A percentile compares a stretch with the other conserved stretches of the same genome.
Conservation (phyloP, 106 monocot species). For the Posidonia australis region DNA sequence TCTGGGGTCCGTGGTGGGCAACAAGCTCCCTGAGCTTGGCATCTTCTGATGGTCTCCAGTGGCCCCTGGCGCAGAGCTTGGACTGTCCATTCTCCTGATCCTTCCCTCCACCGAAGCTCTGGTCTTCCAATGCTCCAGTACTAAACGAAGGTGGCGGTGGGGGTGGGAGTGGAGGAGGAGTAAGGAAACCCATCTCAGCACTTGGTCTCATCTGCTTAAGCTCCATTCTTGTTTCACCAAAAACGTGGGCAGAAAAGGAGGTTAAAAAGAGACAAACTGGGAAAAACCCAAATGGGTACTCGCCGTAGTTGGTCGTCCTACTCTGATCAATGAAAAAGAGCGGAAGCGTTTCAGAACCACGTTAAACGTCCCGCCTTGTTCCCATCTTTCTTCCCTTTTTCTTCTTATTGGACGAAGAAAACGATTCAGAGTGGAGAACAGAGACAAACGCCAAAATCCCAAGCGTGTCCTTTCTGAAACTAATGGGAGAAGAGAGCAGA, state of each 20-base stretch:
- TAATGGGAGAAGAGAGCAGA: not conserved
- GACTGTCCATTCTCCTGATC: conserved; percentile 4
- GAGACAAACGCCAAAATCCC: not conserved
- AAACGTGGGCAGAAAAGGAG: not conserved
- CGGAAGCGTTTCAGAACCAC: not conserved
- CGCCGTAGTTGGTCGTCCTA: not conserved
- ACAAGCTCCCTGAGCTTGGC: conserved; percentile 24
- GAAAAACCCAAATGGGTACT: not conserved
- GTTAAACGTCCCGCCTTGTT: not conserved
- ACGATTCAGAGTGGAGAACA: not conserved
- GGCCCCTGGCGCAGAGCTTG: conserved; percentile 21
- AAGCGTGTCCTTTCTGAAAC: not conserved
- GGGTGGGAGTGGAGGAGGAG: conserved; percentile 1
- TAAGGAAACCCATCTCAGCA: not conserved
- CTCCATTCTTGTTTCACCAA: not conserved
- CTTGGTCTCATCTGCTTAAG: not conserved
- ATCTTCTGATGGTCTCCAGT: conserved; percentile 24
- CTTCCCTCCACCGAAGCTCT: not conserved
- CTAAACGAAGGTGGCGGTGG: not conserved
- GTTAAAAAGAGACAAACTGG: not conserved
- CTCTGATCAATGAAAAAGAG: not conserved
- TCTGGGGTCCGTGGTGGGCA: conserved; percentile 18
- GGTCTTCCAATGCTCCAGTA: not conserved
- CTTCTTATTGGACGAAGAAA: not conserved
- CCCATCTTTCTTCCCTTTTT: not conserved